Percentiles rank a stretch among this genome's conserved stretches.
Evolutionary conservation across 2,329 filamentous ascomycete genomes (phyloP).

Genomic region (Alternaria gaisen): DNA sequence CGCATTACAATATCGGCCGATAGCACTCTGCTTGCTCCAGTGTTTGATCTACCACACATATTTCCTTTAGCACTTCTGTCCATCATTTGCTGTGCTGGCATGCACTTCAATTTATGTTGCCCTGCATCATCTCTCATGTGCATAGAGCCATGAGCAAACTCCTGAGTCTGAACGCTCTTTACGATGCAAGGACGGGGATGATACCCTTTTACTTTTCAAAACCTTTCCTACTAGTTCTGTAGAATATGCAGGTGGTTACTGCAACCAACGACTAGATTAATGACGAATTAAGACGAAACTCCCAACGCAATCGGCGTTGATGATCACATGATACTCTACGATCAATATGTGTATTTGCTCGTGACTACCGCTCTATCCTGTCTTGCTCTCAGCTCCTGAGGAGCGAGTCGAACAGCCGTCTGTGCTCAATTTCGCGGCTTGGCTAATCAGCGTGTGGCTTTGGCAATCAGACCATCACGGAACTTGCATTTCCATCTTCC

Average conservation of each 20-base stretch:
- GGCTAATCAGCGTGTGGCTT: not conserved
- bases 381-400: not conserved
- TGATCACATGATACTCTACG: not conserved
- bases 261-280: conserved; percentile 1
- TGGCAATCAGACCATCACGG: not conserved
- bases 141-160: not conserved
- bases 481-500: not conserved
- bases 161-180: not conserved
- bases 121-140: not conserved
- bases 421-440: not conserved
- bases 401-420: not conserved
- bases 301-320: not conserved
- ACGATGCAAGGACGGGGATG: not conserved
- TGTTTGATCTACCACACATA: not conserved
- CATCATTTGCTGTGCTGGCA: not conserved
- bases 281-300: not conserved
- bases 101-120: not conserved
- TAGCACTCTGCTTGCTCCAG: not conserved
- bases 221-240: not conserved
- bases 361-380: not conserved
- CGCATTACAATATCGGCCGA: conserved; percentile 9
- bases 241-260: not conserved
- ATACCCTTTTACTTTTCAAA: not conserved
- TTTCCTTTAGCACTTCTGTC: not conserved
- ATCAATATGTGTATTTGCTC: not conserved